These are phyloP conservation scores for Mrakiaceae sp. DNA, from an alignment of 1,284 basidiomycete genomes.

Conservation along the genomic window DNA sequence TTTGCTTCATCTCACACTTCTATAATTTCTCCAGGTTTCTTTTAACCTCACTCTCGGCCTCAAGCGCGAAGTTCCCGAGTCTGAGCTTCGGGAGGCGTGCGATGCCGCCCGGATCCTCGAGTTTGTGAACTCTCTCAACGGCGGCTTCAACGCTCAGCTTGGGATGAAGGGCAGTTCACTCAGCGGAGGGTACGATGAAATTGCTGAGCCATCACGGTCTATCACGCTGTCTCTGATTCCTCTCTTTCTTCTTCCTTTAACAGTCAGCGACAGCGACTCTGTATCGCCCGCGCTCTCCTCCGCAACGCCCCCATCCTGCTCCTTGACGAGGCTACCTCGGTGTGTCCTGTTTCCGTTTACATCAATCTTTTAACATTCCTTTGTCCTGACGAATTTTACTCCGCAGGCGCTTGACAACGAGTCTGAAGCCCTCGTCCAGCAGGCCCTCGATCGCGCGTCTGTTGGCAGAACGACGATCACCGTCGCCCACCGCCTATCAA, in stretches of 20 bases:
- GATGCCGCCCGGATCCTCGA: slow-evolving; percentile 31
- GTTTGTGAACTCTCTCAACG: slow-evolving; percentile 34
- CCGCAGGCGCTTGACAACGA: slow-evolving; percentile 26
- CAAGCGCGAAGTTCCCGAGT: not conserved
- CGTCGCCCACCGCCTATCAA: slow-evolving; percentile 35
- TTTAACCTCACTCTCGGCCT: slow-evolving; percentile 16
- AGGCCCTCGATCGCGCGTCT: slow-evolving; percentile 34
- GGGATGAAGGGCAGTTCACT: slow-evolving; percentile 37
- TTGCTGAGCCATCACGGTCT: too few relatives aligned
- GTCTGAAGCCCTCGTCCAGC: slow-evolving; percentile 34
- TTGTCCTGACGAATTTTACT: not conserved
- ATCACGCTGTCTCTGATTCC: too few relatives aligned
- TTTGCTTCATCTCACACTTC: too few relatives aligned
- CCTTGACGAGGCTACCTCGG: not conserved
- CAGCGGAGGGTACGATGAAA: slow-evolving; percentile 27
- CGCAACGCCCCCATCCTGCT: slow-evolving; percentile 35
- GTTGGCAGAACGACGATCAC: slow-evolving; percentile 30
- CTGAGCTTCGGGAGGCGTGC: slow-evolving; percentile 8
- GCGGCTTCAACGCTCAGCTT: slow-evolving; percentile 36
- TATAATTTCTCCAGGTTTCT: not conserved
- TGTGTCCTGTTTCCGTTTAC: not conserved
- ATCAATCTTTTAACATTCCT: not conserved
- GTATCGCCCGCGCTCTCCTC: slow-evolving; percentile 37
- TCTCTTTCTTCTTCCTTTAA: too few relatives aligned
- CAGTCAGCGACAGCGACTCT: slow-evolving; percentile 26